Percentiles rank a stretch among this genome's conserved stretches.
These are phyloP conservation scores for Ambrosia artemisiifolia DNA, from an alignment of 129 eudicot species.

Conservation along the genomic window DNA sequence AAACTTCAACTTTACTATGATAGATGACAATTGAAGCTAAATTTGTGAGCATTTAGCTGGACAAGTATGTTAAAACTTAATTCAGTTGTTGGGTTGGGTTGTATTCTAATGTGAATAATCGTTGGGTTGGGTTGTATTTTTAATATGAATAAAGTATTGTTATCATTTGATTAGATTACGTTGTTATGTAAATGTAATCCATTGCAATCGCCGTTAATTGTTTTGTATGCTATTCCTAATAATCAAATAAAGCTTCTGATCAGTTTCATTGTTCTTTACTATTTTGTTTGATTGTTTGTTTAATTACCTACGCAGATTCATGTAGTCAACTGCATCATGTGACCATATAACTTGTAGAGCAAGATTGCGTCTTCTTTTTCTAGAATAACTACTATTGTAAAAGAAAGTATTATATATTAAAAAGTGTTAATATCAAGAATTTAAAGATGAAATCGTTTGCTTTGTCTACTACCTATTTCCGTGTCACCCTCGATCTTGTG, in stretches of 20 bases:
- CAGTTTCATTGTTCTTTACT: too few relatives aligned
- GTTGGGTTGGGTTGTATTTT: too few relatives aligned
- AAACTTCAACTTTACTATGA: constrained; percentile 42
- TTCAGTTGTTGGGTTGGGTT: too few relatives aligned
- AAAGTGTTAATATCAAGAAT: constrained; percentile 1
- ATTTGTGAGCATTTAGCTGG: neutral
- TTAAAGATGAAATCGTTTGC: constrained; percentile 19
- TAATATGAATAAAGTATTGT: too few relatives aligned
- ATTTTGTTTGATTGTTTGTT: too few relatives aligned
- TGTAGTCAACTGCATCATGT: constrained; percentile 12
- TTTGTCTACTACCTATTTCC: constrained; percentile 17
- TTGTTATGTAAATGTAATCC: too few relatives aligned
- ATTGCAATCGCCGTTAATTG: too few relatives aligned
- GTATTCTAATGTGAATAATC: too few relatives aligned
- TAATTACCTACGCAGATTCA: neutral
- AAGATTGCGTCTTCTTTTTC: neutral
- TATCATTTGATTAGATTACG: too few relatives aligned
- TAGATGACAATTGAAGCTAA: neutral
- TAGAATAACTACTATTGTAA: neutral
- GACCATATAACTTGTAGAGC: neutral
- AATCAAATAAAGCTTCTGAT: too few relatives aligned
- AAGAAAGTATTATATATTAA: too few relatives aligned
- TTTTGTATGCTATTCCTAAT: too few relatives aligned
- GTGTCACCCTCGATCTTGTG: neutral
- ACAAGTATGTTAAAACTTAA: neutral